Percentiles rank a stretch among this genome's conserved stretches.
These are phyloP conservation scores for Poa annua DNA, from an alignment of 176 grass and related monocot species.

Conservation along the genomic window DNA sequence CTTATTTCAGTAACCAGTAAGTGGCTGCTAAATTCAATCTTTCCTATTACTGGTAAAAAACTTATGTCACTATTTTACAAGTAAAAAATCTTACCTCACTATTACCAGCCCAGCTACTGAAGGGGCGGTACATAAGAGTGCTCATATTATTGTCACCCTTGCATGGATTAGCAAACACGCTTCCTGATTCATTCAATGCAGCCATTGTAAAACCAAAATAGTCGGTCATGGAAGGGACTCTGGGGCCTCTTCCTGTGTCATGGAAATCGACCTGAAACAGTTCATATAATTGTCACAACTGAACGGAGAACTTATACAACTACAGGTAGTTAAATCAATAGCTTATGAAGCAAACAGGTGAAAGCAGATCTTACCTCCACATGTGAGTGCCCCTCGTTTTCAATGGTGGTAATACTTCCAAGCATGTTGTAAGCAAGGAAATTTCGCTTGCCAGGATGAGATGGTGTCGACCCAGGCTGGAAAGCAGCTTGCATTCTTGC, in stretches of 20 bases:
- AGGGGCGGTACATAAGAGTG: slow-evolving; percentile 97
- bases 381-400: slow-evolving; percentile 90
- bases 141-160: slow-evolving; percentile 98
- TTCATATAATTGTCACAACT: background rate
- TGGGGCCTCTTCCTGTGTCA: slow-evolving; percentile 96
- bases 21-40: background rate
- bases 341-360: slow-evolving; percentile 14
- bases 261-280: slow-evolving; percentile 87
- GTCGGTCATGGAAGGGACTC: slow-evolving; percentile 94
- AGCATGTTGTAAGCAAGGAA: slow-evolving; percentile 96
- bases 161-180: slow-evolving; percentile 87
- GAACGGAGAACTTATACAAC: background rate
- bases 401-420: slow-evolving; percentile 81
- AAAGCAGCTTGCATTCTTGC: slow-evolving; percentile 79
- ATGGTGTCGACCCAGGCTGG: slow-evolving; percentile 81
- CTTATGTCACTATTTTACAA: background rate
- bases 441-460: slow-evolving; percentile 64
- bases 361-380: slow-evolving; percentile 60
- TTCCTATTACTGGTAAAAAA: background rate
- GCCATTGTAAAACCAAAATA: slow-evolving; percentile 99
- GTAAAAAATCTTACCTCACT: slow-evolving; percentile 67
- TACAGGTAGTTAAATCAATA: background rate
- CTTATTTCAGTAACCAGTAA: slow-evolving; percentile 10
- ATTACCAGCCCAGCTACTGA: slow-evolving; percentile 91
- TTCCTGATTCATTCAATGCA: slow-evolving; percentile 82